phyloP scores from a whole-genome alignment of 2,329 filamentous ascomycete genomes.

The Ceratocystis diversiconidia region DNA sequence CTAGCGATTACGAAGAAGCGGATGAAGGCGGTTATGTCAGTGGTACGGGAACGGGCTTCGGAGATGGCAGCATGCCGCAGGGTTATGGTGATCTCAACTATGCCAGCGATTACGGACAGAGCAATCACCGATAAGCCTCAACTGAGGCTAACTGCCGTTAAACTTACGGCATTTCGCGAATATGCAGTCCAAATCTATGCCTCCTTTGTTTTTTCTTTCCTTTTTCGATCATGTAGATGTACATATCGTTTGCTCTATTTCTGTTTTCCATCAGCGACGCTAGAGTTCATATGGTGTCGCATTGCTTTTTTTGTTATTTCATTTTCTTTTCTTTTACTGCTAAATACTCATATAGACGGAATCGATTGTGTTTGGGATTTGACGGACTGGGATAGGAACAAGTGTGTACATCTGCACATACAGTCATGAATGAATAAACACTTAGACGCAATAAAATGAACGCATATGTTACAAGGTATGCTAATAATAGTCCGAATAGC shows the following conservation, averaged over 20 bases:
- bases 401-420: not conserved
- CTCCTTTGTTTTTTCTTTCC: not conserved
- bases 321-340: not conserved
- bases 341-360: not conserved
- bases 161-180: not conserved
- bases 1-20: slow-evolving; percentile 60
- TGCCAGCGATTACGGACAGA: slow-evolving; percentile 35
- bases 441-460: not conserved
- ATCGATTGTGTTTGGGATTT: not conserved
- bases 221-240: not conserved
- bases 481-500: not conserved
- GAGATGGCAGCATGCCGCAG: slow-evolving; percentile 41
- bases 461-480: not conserved
- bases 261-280: not conserved
- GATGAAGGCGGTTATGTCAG: slow-evolving; percentile 57
- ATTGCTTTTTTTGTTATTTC: not conserved
- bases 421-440: not conserved
- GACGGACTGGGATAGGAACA: not conserved
- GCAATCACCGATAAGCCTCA: slow-evolving; percentile 23
- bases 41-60: slow-evolving; percentile 45
- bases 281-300: not conserved
- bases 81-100: slow-evolving; percentile 42
- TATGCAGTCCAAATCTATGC: not conserved
- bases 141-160: not conserved
- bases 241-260: not conserved